A percentile compares a stretch with the other conserved stretches of the same genome.
Evolutionary conservation across 2,329 filamentous ascomycete genomes (phyloP).

Genomic region (Gaeumannomyces sp.): DNA sequence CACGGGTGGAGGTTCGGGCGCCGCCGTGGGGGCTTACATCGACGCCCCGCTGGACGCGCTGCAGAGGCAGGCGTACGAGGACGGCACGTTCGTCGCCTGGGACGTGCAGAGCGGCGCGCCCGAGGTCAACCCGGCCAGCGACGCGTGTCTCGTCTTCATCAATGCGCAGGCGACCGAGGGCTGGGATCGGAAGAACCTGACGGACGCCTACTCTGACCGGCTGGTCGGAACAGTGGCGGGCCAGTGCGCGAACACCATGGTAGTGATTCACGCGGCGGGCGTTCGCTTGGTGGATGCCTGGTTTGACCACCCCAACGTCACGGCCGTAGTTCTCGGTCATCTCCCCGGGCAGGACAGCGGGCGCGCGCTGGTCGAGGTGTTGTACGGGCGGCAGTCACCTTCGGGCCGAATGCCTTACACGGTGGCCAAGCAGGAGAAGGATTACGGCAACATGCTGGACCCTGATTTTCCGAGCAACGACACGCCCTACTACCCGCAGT

Average conservation of each 20-base stretch:
- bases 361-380: slow-evolving; percentile 43
- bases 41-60: slow-evolving; percentile 27
- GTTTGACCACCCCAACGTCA: slow-evolving; percentile 58
- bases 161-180: slow-evolving; percentile 70
- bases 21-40: slow-evolving; percentile 41
- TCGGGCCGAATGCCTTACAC: slow-evolving; percentile 59
- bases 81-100: slow-evolving; percentile 51
- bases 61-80: slow-evolving; percentile 36
- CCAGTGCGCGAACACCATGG: slow-evolving; percentile 56
- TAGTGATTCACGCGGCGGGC: slow-evolving; percentile 60
- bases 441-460: slow-evolving; percentile 43
- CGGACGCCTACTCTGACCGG: slow-evolving; percentile 59
- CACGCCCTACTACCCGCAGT: slow-evolving; percentile 45
- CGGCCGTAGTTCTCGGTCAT: slow-evolving; percentile 57
- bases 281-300: slow-evolving; percentile 54
- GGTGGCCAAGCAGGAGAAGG: slow-evolving; percentile 46
- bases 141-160: slow-evolving; percentile 64
- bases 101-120: slow-evolving; percentile 46
- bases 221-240: slow-evolving; percentile 52
- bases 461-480: slow-evolving; percentile 39
- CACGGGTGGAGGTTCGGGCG: slow-evolving; percentile 43
- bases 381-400: slow-evolving; percentile 51
- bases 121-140: slow-evolving; percentile 38
- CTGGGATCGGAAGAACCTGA: slow-evolving; percentile 53
- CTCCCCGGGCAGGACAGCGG: slow-evolving; percentile 60